These are phyloP conservation scores for Endoconidiophora polonica DNA, from an alignment of 2,329 filamentous ascomycete species.

Conservation along the genomic window DNA sequence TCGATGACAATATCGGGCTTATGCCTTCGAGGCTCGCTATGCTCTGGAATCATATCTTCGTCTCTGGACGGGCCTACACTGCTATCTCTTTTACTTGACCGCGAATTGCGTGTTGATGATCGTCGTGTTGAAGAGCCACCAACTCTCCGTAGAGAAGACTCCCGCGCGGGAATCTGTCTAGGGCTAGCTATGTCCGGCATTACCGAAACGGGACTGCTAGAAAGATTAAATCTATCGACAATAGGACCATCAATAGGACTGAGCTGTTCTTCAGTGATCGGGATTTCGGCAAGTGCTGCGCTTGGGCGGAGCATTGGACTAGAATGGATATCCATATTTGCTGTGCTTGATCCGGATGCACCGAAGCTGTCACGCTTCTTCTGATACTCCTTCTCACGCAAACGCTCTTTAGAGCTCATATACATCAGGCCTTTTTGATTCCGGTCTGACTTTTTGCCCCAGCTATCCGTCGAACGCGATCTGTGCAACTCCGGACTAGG, in stretches of 20 bases:
- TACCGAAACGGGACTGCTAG: slow-evolving; percentile 19
- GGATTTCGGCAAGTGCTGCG: slow-evolving; percentile 27
- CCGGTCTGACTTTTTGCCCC: slow-evolving; percentile 39
- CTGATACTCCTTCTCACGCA: slow-evolving; percentile 46
- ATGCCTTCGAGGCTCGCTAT: slow-evolving; percentile 19
- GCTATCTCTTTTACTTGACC: slow-evolving; percentile 30
- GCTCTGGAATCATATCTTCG: slow-evolving; percentile 27
- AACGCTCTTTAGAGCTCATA: slow-evolving; percentile 54
- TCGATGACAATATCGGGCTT: not conserved
- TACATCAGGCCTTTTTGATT: slow-evolving; percentile 48
- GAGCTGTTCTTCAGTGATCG: slow-evolving; percentile 38
- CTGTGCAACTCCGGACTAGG: slow-evolving; percentile 32
- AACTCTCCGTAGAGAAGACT: slow-evolving; percentile 49
- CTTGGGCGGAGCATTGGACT: slow-evolving; percentile 18
- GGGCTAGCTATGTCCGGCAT: slow-evolving; percentile 22
- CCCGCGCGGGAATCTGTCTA: slow-evolving; percentile 45
- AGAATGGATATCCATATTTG: slow-evolving; percentile 26
- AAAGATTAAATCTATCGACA: slow-evolving; percentile 13
- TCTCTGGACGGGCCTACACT: slow-evolving; percentile 15
- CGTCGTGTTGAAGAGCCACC: slow-evolving; percentile 33
- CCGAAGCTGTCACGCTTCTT: slow-evolving; percentile 36
- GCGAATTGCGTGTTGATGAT: slow-evolving; percentile 31
- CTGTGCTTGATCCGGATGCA: slow-evolving; percentile 21
- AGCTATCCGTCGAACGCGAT: slow-evolving; percentile 43
- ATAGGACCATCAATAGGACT: slow-evolving; percentile 17